phyloP scores from a whole-genome alignment of 2,329 filamentous ascomycete species.

The Fusarium liriodendri region DNA sequence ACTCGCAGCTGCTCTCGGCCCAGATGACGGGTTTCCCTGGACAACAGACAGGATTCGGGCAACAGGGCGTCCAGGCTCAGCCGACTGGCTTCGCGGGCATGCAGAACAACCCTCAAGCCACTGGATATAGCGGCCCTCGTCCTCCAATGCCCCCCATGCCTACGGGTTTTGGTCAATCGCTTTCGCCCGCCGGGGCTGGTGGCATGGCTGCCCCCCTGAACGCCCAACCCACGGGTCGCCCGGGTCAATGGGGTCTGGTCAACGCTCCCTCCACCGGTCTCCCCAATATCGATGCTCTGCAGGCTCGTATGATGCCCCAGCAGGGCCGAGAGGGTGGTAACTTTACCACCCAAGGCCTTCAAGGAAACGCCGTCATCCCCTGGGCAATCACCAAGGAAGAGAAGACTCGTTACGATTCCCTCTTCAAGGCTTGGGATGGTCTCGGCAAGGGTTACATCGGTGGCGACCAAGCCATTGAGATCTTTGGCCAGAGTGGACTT shows the following conservation, averaged over 20 bases:
- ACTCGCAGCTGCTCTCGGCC: conserved; percentile 69
- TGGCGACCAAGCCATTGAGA: conserved; percentile 93
- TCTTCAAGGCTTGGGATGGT: conserved; percentile 97
- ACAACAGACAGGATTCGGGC: conserved; percentile 68
- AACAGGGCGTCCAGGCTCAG: conserved; percentile 73
- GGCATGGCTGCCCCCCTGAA: conserved; percentile 79
- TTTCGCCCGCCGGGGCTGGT: conserved; percentile 70
- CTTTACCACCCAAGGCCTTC: conserved; percentile 87
- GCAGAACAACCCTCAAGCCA: conserved; percentile 74
- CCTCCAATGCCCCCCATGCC: conserved; percentile 89
- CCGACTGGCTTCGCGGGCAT: conserved; percentile 77
- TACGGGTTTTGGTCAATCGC: conserved; percentile 65
- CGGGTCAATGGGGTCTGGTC: conserved; percentile 98
- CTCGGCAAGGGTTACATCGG: conserved; percentile 92
- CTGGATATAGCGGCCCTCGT: conserved; percentile 85
- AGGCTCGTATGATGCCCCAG: conserved; percentile 97
- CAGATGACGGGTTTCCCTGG: conserved; percentile 77
- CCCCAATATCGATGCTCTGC: conserved; percentile 92
- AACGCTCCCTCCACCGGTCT: conserved; percentile 91
- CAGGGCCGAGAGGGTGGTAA: conserved; percentile 85
- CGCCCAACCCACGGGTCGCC: conserved; percentile 91
- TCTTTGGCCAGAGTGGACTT: conserved; percentile 94
- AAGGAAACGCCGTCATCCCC: conserved; percentile 94
- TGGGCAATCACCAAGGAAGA: conserved; percentile 99
- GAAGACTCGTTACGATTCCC: conserved; percentile 94